phyloP scores from a whole-genome alignment of 345 rosid genomes.

The Eucalyptus brandiana region DNA sequence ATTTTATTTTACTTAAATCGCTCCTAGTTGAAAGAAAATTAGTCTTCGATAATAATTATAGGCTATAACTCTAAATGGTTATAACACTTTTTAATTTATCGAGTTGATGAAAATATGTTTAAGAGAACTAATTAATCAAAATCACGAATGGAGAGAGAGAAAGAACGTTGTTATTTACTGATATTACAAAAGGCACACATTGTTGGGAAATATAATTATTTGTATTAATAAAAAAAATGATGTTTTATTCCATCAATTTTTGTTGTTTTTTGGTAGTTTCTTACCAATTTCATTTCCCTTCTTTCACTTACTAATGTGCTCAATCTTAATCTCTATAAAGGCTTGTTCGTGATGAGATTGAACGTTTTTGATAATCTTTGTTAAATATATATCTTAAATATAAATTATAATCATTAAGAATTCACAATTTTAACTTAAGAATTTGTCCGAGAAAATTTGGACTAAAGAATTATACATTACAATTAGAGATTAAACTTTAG shows the following conservation, averaged over 20 bases:
- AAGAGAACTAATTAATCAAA: not conserved
- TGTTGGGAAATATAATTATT: no score
- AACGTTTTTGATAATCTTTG: not conserved
- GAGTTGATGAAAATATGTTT: not conserved
- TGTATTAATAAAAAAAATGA: not conserved
- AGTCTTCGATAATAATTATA: not conserved
- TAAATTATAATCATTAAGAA: not conserved
- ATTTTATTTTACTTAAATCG: not conserved
- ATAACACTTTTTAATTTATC: not conserved
- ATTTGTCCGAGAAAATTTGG: not conserved
- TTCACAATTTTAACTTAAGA: not conserved
- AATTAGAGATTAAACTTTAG: not conserved
- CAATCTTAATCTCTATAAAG: not conserved
- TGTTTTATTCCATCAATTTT: not conserved
- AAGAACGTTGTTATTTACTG: not conserved
- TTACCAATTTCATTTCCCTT: not conserved
- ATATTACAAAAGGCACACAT: fast-evolving
- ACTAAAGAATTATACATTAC: not conserved
- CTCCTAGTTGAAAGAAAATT: not conserved
- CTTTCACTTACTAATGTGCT: not conserved
- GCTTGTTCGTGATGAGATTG: not conserved
- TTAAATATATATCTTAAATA: not conserved
- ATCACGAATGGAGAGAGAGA: not conserved
- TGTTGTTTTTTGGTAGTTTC: not conserved
- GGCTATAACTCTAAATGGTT: not conserved